phyloP scores from a whole-genome alignment of 768 basidiomycete species.

The Mycena amicta region DNA sequence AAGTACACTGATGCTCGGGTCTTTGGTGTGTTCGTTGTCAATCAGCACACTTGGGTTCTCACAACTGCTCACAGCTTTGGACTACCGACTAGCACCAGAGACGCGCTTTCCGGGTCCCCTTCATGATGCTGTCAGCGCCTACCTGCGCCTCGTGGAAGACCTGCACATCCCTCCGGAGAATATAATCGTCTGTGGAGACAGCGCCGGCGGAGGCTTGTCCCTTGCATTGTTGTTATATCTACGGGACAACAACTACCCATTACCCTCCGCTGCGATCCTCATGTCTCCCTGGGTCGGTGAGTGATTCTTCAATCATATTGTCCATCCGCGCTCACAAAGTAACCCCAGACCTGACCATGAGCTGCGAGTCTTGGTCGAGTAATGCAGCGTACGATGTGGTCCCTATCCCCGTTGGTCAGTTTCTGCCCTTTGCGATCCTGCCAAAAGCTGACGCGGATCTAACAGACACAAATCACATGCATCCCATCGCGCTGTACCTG shows the following conservation, averaged over 20 bases:
- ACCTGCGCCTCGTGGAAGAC: constrained; percentile 85
- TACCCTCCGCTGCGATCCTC: constrained; percentile 84
- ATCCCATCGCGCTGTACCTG: constrained; percentile 93
- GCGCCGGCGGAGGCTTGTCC: constrained; percentile 88
- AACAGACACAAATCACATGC: constrained; percentile 77
- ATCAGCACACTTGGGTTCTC: background rate
- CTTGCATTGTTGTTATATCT: constrained; percentile 92
- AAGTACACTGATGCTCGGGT: constrained; percentile 88
- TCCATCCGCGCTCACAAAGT: constrained; percentile 7
- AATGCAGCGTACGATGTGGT: constrained; percentile 88
- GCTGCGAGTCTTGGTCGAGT: constrained; percentile 97
- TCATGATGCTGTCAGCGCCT: constrained; percentile 85
- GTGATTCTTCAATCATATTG: constrained; percentile 31
- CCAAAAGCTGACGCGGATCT: background rate
- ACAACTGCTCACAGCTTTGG: constrained; percentile 60
- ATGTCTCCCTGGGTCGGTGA: constrained; percentile 96
- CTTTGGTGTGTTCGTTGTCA: constrained; percentile 50
- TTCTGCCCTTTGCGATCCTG: background rate
- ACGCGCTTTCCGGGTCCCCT: constrained; percentile 88
- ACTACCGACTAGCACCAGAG: constrained; percentile 96
- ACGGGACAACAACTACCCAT: constrained; percentile 82
- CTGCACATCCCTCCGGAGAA: constrained; percentile 91
- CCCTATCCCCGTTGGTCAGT: constrained; percentile 50
- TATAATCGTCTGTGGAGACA: constrained; percentile 87
- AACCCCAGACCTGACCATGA: constrained; percentile 84